phyloP scores from a whole-genome alignment of 1,284 basidiomycete species.

The Amylostereum areolatum region DNA sequence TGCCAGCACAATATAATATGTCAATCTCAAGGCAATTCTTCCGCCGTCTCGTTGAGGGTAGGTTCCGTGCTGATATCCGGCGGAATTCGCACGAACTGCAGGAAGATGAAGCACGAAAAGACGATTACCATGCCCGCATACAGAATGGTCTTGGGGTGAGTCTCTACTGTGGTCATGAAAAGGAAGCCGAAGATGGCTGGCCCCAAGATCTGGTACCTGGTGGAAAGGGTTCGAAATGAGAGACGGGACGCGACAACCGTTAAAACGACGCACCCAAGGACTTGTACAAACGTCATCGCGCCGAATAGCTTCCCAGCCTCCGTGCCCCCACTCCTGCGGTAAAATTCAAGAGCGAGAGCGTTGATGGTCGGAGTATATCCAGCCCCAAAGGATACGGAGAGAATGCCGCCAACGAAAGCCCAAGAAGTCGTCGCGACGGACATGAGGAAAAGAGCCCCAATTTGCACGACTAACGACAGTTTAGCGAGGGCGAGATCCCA shows the following conservation, averaged over 20 bases:
- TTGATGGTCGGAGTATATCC: background rate
- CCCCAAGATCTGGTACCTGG: background rate
- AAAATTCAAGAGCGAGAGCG: background rate
- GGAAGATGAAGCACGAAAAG: background rate
- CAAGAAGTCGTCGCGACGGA: background rate
- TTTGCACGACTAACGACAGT: background rate
- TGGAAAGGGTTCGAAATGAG: background rate
- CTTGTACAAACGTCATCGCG: background rate
- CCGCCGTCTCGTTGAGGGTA: no score
- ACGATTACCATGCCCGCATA: background rate
- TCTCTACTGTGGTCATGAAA: background rate
- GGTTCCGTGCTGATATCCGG: background rate
- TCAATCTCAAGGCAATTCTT: no score
- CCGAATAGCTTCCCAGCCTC: background rate
- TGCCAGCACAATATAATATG: no score
- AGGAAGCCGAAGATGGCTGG: background rate
- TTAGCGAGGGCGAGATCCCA: background rate
- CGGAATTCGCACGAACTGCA: background rate
- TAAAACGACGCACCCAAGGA: background rate
- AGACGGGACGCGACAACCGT: background rate
- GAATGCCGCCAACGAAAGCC: background rate
- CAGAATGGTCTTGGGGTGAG: background rate
- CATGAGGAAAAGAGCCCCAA: background rate
- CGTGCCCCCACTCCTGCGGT: background rate
- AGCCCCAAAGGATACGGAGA: background rate